Evolutionary conservation across 2,329 filamentous ascomycete species (phyloP), one percentile per base, ranked within the genome.

Genomic region (Botrytis fragariae): DNA sequence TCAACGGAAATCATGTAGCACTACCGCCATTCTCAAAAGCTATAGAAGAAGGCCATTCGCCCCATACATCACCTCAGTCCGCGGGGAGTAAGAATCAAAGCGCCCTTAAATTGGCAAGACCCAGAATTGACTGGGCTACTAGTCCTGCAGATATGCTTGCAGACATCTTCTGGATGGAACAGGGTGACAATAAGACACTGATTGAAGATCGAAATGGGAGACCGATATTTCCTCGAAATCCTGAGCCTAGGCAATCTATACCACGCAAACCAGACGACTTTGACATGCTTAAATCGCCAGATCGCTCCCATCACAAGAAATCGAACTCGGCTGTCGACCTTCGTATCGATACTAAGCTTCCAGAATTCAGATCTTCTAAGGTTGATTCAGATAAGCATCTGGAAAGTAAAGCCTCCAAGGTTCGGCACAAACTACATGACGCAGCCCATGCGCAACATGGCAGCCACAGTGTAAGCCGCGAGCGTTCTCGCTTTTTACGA

Each of bases 131-230:
- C 79, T 98, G 96, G 96, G 87, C 89, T 57, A 89, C 95, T 29
- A 89, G 92, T 62, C 93, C 95, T 0, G 91, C 93, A 72, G 95
- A 98, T 80, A 87, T 98, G 81, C 85, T 98, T 64, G 95, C 95
- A 7, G 96, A 99, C 83, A 87, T 92, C 1, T 93, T 95, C 79
- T 99, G 96, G 96, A 84, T 97, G 35, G 94, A 98, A 81, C 90
- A 95, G 78, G 89, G 88, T 45, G 86, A 91, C 73, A 94, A 98
- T 82, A 97, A 95, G 81, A 87, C 87, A 70, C 85, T 94, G 42
- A 91, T 97, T 60, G 93, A 97, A 80, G 92, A 97, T 81, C 89
- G 90, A 22, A 85, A 93, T 78, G 94, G 94, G 79, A 87, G 88
- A 65, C 91, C 88, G 73, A 89, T 98, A 22, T 97, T 93, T 75